Conservation (phyloP, 306 rosid genomes). For the Gillenia trifoliata region DNA sequence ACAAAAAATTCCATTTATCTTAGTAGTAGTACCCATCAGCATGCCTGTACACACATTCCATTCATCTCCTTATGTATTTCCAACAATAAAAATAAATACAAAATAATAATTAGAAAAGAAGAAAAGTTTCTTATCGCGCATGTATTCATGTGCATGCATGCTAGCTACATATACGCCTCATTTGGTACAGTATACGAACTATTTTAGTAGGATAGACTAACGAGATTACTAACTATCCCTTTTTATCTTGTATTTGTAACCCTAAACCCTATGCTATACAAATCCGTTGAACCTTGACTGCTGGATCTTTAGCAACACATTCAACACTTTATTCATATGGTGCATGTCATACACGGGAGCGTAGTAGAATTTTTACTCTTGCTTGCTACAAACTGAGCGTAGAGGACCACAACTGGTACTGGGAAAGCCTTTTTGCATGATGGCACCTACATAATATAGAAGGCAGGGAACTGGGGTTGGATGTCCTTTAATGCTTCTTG, state of each 20-base stretch:
- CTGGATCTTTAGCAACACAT: too few species aligned
- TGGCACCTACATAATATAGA: neutral
- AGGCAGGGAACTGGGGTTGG: neutral
- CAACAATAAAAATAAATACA: neutral
- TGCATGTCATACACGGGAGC: neutral
- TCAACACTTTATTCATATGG: too few species aligned
- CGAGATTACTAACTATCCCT: too few species aligned
- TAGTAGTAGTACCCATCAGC: neutral
- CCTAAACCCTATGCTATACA: too few species aligned
- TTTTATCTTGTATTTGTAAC: too few species aligned
- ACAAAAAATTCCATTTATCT: neutral
- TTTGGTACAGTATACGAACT: neutral
- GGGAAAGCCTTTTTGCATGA: neutral
- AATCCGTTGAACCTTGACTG: too few species aligned
- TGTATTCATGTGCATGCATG: neutral
- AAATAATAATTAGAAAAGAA: neutral
- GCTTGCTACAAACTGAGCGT: neutral
- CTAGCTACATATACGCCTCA: neutral
- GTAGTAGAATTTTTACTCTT: neutral
- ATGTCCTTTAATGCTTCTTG: constrained; percentile 6
- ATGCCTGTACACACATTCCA: neutral
- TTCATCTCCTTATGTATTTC: neutral
- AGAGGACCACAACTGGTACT: neutral
- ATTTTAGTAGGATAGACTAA: too few species aligned
- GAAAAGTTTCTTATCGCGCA: neutral